Conservation (phyloP, 2,329 filamentous ascomycete species). For the Pestalotiopsis sp. region DNA sequence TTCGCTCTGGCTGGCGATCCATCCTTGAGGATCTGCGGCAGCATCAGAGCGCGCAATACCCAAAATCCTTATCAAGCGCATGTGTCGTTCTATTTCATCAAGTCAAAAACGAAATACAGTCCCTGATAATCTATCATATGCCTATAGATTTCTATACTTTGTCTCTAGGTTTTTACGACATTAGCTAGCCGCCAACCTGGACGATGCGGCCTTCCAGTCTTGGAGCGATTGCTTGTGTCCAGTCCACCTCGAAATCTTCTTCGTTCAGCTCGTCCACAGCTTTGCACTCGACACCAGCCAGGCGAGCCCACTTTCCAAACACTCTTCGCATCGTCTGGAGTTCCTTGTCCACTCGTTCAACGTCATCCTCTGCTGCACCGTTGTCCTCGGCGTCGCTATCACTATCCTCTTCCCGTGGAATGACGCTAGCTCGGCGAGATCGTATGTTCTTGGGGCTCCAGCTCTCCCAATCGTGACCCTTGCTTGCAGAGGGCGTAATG, state of each 20-base stretch:
- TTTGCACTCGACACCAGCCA: slow-evolving; percentile 63
- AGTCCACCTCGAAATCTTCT: slow-evolving; percentile 66
- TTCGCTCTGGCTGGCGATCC: neutral
- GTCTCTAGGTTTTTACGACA: neutral
- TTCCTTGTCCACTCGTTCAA: slow-evolving; percentile 54
- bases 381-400: slow-evolving; percentile 28
- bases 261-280: slow-evolving; percentile 59
- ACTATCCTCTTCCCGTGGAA: slow-evolving; percentile 41
- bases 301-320: slow-evolving; percentile 72
- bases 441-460: slow-evolving; percentile 41
- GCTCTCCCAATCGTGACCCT: slow-evolving; percentile 36
- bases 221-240: slow-evolving; percentile 82
- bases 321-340: slow-evolving; percentile 69
- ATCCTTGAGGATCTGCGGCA: neutral
- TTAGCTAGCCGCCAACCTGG: slow-evolving; percentile 37
- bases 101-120: too few relatives aligned
- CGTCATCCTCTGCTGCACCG: slow-evolving; percentile 35
- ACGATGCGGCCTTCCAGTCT: slow-evolving; percentile 76
- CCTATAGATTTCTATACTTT: too few relatives aligned
- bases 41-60: neutral
- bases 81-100: too few relatives aligned
- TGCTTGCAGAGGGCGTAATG: slow-evolving; percentile 12
- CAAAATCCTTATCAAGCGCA: neutral
- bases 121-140: too few relatives aligned
- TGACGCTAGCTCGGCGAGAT: slow-evolving; percentile 33